Evolutionary conservation across 2,329 filamentous ascomycete species (phyloP).

Genomic region (Rhynchosporium secalis): DNA sequence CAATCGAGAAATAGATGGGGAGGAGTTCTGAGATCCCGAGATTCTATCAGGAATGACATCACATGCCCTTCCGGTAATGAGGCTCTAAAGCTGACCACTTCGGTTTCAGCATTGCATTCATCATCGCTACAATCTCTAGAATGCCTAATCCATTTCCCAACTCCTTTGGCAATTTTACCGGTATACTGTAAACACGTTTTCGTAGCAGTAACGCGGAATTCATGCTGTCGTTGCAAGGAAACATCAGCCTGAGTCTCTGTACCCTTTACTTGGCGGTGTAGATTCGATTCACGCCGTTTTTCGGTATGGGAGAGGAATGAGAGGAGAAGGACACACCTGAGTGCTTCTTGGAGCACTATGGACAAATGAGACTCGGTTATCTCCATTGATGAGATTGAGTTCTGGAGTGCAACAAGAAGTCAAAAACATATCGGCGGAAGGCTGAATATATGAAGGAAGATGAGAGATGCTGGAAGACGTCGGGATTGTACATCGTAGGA

Average conservation of each 20-base stretch:
- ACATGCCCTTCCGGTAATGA: conserved; percentile 18
- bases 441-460: not conserved
- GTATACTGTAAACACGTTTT: conserved; percentile 25
- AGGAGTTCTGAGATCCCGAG: conserved; percentile 22
- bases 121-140: conserved; percentile 15
- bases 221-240: conserved; percentile 8
- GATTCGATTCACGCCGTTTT: conserved; percentile 14
- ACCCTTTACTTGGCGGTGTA: conserved; percentile 23
- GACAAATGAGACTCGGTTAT: conserved; percentile 17
- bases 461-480: not conserved
- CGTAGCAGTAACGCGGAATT: conserved; percentile 16
- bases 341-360: conserved; percentile 24
- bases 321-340: conserved; percentile 24
- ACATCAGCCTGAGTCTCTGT: conserved; percentile 22
- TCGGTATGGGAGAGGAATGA: conserved; percentile 19
- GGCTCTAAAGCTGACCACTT: conserved; percentile 14
- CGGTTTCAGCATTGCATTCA: conserved; percentile 3
- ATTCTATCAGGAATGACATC: conserved; percentile 21
- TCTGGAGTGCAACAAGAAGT: not conserved
- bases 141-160: conserved; percentile 20
- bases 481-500: not conserved
- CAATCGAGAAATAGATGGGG: conserved; percentile 19
- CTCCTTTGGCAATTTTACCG: conserved; percentile 19
- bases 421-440: not conserved
- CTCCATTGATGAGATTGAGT: conserved; percentile 19